Evolutionary conservation across 2,329 filamentous ascomycete genomes (phyloP).

Genomic region (Colletotrichum plurivorum): DNA sequence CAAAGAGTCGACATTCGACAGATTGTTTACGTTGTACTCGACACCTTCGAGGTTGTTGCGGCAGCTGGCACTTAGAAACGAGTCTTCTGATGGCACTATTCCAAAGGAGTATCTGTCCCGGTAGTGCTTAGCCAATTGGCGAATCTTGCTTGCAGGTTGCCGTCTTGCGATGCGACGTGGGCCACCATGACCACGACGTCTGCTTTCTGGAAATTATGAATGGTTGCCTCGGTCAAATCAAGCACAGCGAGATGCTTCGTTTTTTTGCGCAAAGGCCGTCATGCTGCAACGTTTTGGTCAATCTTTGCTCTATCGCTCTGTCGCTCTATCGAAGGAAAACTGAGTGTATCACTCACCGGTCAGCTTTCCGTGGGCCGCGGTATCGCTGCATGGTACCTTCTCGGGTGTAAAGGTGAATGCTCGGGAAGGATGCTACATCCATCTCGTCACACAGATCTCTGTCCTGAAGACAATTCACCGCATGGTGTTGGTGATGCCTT

Average conservation of each 20-base stretch:
- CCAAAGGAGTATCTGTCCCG: constrained; percentile 59
- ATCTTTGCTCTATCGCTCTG: not conserved
- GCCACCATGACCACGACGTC: constrained; percentile 60
- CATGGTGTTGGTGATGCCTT: constrained; percentile 5
- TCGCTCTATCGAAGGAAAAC: no score
- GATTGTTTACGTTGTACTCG: constrained; percentile 49
- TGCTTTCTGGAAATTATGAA: constrained; percentile 48
- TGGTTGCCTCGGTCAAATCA: constrained; percentile 23
- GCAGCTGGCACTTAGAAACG: constrained; percentile 45
- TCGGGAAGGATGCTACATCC: constrained; percentile 60
- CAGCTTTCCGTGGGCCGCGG: constrained; percentile 57
- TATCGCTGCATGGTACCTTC: constrained; percentile 54
- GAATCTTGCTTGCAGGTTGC: constrained; percentile 48
- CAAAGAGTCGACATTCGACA: constrained; percentile 45
- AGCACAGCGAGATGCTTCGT: no score
- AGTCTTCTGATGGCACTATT: constrained; percentile 6
- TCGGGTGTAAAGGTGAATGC: constrained; percentile 58
- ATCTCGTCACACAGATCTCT: constrained; percentile 55
- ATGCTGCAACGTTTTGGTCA: constrained; percentile 46
- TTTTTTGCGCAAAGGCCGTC: constrained; percentile 48
- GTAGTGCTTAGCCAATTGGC: constrained; percentile 51
- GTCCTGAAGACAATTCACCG: constrained; percentile 57
- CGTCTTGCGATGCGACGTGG: constrained; percentile 48
- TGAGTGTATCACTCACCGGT: constrained; percentile 47
- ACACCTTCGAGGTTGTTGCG: constrained; percentile 58